Base-by-base conservation (phyloP, 306 rosid genomes). In the Citrullus colocynthis region DNA sequence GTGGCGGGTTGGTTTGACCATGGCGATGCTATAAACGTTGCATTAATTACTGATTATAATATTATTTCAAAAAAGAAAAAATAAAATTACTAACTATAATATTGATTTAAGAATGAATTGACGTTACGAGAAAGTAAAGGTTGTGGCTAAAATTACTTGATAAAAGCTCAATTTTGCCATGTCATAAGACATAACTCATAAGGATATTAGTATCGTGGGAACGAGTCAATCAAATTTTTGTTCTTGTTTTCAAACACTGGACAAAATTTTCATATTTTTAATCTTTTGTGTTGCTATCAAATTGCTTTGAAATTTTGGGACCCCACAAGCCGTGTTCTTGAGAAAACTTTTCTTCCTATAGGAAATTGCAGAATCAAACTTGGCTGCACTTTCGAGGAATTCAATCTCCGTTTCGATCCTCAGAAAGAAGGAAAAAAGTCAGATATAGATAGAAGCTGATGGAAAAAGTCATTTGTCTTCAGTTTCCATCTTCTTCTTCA, bases 261-360 rank as follows among this genome's bases (percentile, higher is more conserved):
- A 32, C 36, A 74, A 69, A 60, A n/a, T 18, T 34, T 49, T 8
- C 57, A 52, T 6, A 34, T 41, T 44, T 70, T 34, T 78, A 41
- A 83, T 82, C 61, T 70, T 52, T 51, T 24, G 66, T 77, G 87
- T 88, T 86, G 80, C 71, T 78, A 75, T 85, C 91, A 75, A 77
- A 65, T 82, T 64, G 62, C 70, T 72, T 65, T 70, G 39, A 15
- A 45, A 70, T 14, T 78, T 76, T 84, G 70, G 10, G 88, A 73
- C 28, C 96, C 93, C 86, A 85, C 93, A 86, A 69, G 55, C 83
- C 84, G 83, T 85, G 87, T 88, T 30, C 82, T 9, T 65, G 45
- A 32, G 75, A 74, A 73, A 78, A 84, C 84, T 66, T 79, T 37
- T 39, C 57, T 65, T n/a, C 74, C 52, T 5, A 37, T 24, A 9